Evolutionary conservation across 176 grass and related monocot species (phyloP).

Genomic region (Oryza punctata): DNA sequence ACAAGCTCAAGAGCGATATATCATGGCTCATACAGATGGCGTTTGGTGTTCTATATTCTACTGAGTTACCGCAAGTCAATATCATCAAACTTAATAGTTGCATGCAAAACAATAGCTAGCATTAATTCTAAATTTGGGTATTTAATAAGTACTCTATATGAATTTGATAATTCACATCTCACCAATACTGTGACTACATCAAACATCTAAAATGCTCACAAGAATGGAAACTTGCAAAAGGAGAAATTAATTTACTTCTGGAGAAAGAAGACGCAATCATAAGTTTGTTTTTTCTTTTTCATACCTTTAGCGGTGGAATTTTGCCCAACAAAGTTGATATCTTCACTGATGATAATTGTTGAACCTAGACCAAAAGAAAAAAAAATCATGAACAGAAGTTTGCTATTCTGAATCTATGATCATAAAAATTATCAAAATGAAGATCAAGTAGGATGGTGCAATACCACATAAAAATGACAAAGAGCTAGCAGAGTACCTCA

Average conservation of each 20-base stretch:
- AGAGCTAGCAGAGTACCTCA: conserved; percentile 54
- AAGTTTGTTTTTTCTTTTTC: conserved; percentile 33
- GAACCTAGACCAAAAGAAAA: conserved; percentile 50
- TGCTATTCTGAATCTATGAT: neutral
- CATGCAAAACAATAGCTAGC: neutral
- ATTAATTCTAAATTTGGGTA: neutral
- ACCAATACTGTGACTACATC: neutral
- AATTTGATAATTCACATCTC: conserved; percentile 13
- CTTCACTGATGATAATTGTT: conserved; percentile 76
- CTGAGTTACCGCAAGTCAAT: neutral
- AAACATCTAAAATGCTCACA: conserved; percentile 26
- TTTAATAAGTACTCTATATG: conserved; percentile 8
- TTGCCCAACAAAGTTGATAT: conserved; percentile 80
- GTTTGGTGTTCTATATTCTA: neutral
- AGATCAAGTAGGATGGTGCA: conserved; percentile 2
- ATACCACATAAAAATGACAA: conserved; percentile 8
- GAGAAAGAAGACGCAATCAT: neutral
- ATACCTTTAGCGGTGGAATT: conserved; percentile 86
- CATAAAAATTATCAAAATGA: neutral
- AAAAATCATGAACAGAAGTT: conserved; percentile 13
- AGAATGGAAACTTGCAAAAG: conserved; percentile 25
- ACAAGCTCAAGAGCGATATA: neutral
- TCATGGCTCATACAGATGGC: neutral
- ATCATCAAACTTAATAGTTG: neutral
- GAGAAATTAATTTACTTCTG: conserved; percentile 22